phyloP scores from a whole-genome alignment of 768 basidiomycete species.

The Glaciozyma antarctica region DNA sequence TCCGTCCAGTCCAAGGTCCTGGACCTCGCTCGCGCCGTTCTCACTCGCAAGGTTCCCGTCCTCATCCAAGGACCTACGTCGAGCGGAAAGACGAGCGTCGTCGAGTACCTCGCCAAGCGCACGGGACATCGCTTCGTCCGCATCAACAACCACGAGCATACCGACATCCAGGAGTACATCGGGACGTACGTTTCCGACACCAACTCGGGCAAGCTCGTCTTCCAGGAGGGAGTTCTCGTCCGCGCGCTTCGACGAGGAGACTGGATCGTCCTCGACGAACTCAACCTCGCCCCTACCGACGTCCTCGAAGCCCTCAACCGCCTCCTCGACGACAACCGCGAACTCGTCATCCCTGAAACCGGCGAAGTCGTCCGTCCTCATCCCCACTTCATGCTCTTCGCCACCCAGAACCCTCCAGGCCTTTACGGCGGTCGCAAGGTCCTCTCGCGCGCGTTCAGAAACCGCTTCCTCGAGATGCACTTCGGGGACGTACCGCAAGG shows the following conservation, averaged over 20 bases:
- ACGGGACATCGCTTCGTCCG: constrained; percentile 93
- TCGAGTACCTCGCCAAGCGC: constrained; percentile 84
- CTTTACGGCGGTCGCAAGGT: constrained; percentile 91
- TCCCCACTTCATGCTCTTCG: constrained; percentile 93
- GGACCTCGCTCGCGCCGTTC: constrained; percentile 82
- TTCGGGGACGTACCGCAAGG: constrained; percentile 92
- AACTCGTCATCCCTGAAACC: constrained; percentile 88
- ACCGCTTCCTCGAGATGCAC: constrained; percentile 93
- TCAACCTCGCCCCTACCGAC: constrained; percentile 95
- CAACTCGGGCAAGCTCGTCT: constrained; percentile 80
- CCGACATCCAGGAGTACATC: constrained; percentile 96
- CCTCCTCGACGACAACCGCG: constrained; percentile 91
- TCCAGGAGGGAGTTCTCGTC: constrained; percentile 87
- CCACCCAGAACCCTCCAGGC: constrained; percentile 95
- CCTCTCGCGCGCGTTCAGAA: constrained; percentile 88
- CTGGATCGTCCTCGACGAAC: constrained; percentile 96
- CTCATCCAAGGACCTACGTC: constrained; percentile 97
- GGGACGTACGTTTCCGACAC: constrained; percentile 94
- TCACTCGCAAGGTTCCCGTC: constrained; percentile 81
- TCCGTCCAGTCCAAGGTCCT: constrained; percentile 91
- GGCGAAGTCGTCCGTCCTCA: constrained; percentile 89
- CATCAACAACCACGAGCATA: constrained; percentile 99
- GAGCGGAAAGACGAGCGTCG: constrained; percentile 90
- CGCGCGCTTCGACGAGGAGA: constrained; percentile 81
- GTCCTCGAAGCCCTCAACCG: constrained; percentile 95